Base-by-base conservation (phyloP, 2,329 filamentous ascomycete species). In the Leptographium lundbergii region DNA sequence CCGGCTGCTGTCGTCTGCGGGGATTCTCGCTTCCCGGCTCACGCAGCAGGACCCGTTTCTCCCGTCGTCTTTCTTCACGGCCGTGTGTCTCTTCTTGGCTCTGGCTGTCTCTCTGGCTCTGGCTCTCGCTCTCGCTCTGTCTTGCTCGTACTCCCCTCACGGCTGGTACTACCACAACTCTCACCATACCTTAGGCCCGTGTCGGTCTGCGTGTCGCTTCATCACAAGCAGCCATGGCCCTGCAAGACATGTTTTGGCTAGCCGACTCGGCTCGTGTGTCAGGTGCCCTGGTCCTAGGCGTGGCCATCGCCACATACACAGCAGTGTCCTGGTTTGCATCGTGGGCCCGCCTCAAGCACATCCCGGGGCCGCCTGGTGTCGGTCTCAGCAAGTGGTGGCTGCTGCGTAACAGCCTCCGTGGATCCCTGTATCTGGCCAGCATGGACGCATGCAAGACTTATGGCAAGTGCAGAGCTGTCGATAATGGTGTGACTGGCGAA, bases 321-420 rank as follows among this genome's bases (percentile, higher is more conserved):
- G 60, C 61, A 14, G 60, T 57, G 51, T 61, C 63, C 29, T 62
- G 62, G n/a, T 59, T 63, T 29, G 48, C 51, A 27, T 59, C 63
- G 58, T 68, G 65, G 65, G 60, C 63, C 36, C 66, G 66, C 24
- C 61, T 68, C 59, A 63, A 62, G 60, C 63, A 68, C 54, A 64
- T 68, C 45, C 65, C 66, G n/a, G 66, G 66, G 7, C 66, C 66
- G 34, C 62, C 59, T 5, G 60, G 62, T 27, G 63, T 63, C 22
- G 65, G 62, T 36, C 55, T 68, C 34, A 66, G 63, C 63, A 67
- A 66, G 59, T 66, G 63, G 66, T 68, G 66, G 66, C 64, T 68
- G 65, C 59, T 67, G 63, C 65, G 65, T 62, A 65, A 67, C 63
- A 65, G 65, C n/a, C 57, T 68, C 54, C 57, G 62, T 42, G 66